Percentiles rank a stretch among this genome's conserved stretches.
Evolutionary conservation across 2,329 filamentous ascomycete genomes (phyloP).

Genomic region (Hawksworthiomyces lignivorus): DNA sequence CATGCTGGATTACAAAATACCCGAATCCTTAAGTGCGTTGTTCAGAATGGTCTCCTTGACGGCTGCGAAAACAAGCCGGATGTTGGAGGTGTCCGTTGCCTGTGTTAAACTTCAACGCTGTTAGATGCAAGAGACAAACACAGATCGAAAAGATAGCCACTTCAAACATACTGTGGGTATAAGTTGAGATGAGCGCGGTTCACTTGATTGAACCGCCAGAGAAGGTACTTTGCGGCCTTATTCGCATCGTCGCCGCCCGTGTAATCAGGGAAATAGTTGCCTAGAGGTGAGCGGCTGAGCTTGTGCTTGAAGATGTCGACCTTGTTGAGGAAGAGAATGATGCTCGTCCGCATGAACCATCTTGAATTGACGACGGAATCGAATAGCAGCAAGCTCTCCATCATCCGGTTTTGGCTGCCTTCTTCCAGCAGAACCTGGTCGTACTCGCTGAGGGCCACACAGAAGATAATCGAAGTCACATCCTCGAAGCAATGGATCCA

Average conservation of each 20-base stretch:
- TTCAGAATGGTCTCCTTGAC: slow-evolving; percentile 99
- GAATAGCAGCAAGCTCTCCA: slow-evolving; percentile 93
- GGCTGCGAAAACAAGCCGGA: slow-evolving; percentile 92
- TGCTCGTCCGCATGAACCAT: slow-evolving; percentile 99
- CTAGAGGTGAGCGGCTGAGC: slow-evolving; percentile 77
- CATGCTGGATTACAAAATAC: slow-evolving; percentile 63
- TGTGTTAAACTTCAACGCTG: slow-evolving; percentile 67
- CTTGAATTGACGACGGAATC: slow-evolving; percentile 98
- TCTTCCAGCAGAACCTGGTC: slow-evolving; percentile 96
- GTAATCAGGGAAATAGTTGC: slow-evolving; percentile 96
- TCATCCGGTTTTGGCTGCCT: slow-evolving; percentile 99
- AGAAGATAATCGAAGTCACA: slow-evolving; percentile 99
- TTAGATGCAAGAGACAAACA: not conserved
- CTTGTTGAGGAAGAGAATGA: slow-evolving; percentile 98
- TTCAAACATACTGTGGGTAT: slow-evolving; percentile 79
- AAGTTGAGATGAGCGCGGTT: slow-evolving; percentile 93
- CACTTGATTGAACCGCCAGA: slow-evolving; percentile 98
- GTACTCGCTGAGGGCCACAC: slow-evolving; percentile 95
- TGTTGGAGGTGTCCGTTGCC: slow-evolving; percentile 97
- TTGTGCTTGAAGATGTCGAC: slow-evolving; percentile 98
- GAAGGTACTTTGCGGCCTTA: slow-evolving; percentile 91
- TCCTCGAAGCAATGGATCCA: slow-evolving; percentile 99
- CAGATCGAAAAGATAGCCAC: not conserved
- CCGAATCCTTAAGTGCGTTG: slow-evolving; percentile 95
- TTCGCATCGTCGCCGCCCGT: slow-evolving; percentile 97